Percentiles rank a stretch among this genome's conserved stretches.
Evolutionary conservation across 1,139 yeast genomes (phyloP).

Genomic region (Candida labiduridarum): DNA sequence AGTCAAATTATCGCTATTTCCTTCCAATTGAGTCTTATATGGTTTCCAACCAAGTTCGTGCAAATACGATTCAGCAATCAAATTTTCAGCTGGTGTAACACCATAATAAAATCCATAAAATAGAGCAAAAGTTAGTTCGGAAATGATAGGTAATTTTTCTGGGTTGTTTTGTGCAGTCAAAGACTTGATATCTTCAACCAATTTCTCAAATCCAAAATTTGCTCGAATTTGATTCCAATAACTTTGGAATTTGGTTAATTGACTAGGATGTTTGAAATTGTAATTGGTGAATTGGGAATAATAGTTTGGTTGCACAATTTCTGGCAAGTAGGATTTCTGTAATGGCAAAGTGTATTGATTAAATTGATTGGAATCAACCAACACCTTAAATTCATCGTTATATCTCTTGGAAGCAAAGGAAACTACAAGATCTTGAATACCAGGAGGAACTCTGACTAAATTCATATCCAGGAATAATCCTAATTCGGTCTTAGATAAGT

Average conservation of each 20-base stretch:
- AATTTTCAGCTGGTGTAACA: conserved; percentile 51
- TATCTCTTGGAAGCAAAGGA: conserved; percentile 51
- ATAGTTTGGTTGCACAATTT: conserved; percentile 28
- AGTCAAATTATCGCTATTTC: conserved; percentile 5
- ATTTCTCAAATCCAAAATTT: conserved; percentile 37
- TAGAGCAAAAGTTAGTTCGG: conserved; percentile 48
- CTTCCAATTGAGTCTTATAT: conserved; percentile 24
- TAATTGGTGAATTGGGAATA: conserved; percentile 22
- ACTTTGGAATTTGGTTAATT: conserved; percentile 38
- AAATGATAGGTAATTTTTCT: conserved; percentile 24
- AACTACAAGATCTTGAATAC: conserved; percentile 65
- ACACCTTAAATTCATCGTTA: conserved; percentile 26
- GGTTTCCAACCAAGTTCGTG: conserved; percentile 50
- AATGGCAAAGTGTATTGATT: conserved; percentile 35
- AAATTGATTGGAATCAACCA: conserved; percentile 28
- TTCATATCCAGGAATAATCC: conserved; percentile 41
- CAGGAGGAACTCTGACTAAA: conserved; percentile 64
- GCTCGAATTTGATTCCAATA: conserved; percentile 56
- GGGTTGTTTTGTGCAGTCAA: conserved; percentile 24
- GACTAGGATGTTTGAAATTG: conserved; percentile 39
- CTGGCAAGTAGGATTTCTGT: conserved; percentile 43
- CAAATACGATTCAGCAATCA: conserved; percentile 46
- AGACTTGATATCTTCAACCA: conserved; percentile 32
- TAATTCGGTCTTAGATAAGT: conserved; percentile 33
- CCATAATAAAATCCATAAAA: conserved; percentile 66